Evolutionary conservation across 2,329 filamentous ascomycete genomes (phyloP).

Genomic region (Colletotrichum sp.): DNA sequence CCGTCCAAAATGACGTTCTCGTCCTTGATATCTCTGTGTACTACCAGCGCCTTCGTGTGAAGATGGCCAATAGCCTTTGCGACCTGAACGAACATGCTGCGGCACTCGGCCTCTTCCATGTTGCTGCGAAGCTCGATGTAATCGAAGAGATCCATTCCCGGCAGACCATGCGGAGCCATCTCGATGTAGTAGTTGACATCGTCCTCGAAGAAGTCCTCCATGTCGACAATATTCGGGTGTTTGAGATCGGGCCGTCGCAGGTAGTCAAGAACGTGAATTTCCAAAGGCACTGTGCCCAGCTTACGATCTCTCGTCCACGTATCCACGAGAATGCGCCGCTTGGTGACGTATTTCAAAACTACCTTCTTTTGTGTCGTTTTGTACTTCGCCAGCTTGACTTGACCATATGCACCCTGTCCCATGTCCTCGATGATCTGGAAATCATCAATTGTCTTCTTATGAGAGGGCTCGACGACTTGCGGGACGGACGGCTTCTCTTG

Average conservation of each 20-base stretch:
- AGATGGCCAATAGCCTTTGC: slow-evolving; percentile 88
- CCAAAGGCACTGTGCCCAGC: slow-evolving; percentile 91
- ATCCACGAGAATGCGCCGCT: slow-evolving; percentile 93
- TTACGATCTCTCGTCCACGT: slow-evolving; percentile 96
- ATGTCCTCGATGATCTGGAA: slow-evolving; percentile 96
- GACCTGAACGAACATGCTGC: slow-evolving; percentile 95
- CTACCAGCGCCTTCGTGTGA: slow-evolving; percentile 87
- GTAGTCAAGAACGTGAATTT: slow-evolving; percentile 97
- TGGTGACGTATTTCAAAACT: slow-evolving; percentile 97
- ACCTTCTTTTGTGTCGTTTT: slow-evolving; percentile 83
- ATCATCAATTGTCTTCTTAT: slow-evolving; percentile 86
- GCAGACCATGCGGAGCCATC: slow-evolving; percentile 93
- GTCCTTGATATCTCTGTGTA: slow-evolving; percentile 98
- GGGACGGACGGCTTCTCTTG: slow-evolving; percentile 36
- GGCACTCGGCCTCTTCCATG: slow-evolving; percentile 94
- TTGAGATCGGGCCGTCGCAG: slow-evolving; percentile 74
- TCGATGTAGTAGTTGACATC: slow-evolving; percentile 98
- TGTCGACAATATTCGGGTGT: slow-evolving; percentile 75
- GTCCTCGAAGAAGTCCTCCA: slow-evolving; percentile 79
- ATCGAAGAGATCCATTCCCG: slow-evolving; percentile 98
- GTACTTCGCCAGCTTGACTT: slow-evolving; percentile 92
- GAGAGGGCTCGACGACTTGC: slow-evolving; percentile 38
- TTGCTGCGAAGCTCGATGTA: slow-evolving; percentile 96
- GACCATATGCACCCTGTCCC: slow-evolving; percentile 97
- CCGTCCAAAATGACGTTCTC: slow-evolving; percentile 97